Percentiles rank a stretch among this genome's conserved stretches.
Evolutionary conservation across 106 monocot species (phyloP).

Genomic region (Triglochin maritima): DNA sequence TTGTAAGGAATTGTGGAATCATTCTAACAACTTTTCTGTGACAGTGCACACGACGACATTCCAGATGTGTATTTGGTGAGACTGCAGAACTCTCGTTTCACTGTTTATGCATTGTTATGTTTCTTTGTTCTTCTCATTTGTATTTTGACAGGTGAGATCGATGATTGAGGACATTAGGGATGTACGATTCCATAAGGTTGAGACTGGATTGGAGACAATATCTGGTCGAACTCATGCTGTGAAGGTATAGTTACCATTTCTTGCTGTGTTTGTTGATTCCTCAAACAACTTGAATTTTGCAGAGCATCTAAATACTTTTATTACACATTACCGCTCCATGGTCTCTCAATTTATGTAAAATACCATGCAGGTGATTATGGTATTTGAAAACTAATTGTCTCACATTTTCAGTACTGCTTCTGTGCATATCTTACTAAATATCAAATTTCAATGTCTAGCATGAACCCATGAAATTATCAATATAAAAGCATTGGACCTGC

Average conservation of each 20-base stretch:
- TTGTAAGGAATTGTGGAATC: neutral
- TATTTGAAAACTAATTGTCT: no score
- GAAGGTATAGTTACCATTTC: slow-evolving; percentile 35
- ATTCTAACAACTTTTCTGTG: slow-evolving; percentile 15
- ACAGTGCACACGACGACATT: slow-evolving; percentile 82
- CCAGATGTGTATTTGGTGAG: slow-evolving; percentile 81
- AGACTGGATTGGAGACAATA: slow-evolving; percentile 84
- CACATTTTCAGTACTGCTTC: no score
- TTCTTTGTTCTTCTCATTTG: neutral
- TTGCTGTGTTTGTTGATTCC: neutral
- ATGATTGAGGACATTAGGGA: slow-evolving; percentile 94
- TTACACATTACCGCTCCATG: no score
- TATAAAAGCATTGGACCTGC: no score
- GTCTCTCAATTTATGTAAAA: no score
- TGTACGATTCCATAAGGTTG: slow-evolving; percentile 97
- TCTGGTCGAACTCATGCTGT: slow-evolving; percentile 92
- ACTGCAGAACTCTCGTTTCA: neutral
- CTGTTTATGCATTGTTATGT: neutral
- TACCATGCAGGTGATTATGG: no score
- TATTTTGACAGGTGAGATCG: slow-evolving; percentile 60
- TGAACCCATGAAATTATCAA: no score
- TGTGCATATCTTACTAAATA: no score
- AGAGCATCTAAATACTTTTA: no score
- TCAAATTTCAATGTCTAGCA: no score
- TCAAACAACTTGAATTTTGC: no score